These are phyloP conservation scores for Lactarius sp. DNA, from an alignment of 768 basidiomycete species.

Conservation along the genomic window DNA sequence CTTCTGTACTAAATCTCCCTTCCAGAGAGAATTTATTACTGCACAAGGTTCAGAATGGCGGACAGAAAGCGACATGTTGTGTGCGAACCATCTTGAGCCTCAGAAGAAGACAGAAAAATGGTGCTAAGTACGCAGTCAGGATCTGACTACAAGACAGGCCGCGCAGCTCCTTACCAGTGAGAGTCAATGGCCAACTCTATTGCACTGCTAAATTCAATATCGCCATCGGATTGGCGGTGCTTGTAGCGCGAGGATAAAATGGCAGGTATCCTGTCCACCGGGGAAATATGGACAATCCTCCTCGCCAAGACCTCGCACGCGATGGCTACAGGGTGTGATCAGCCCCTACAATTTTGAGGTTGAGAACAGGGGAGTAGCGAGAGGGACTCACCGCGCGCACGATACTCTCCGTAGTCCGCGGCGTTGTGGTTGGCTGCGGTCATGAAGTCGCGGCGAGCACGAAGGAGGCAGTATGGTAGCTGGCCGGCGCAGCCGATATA, in stretches of 20 bases:
- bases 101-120: constrained; percentile 80
- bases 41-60: background rate
- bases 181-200: constrained; percentile 91
- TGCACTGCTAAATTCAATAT: constrained; percentile 71
- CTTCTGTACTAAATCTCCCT: constrained; percentile 73
- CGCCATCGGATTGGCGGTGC: constrained; percentile 69
- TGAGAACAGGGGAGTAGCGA: background rate
- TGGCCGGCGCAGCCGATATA: constrained; percentile 29
- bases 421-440: constrained; percentile 77
- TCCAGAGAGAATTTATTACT: constrained; percentile 84
- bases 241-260: constrained; percentile 79
- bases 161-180: constrained; percentile 53
- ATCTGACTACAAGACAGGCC: constrained; percentile 1
- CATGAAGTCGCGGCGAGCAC: constrained; percentile 75
- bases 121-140: constrained; percentile 39
- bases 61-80: background rate
- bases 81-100: constrained; percentile 70
- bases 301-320: constrained; percentile 85
- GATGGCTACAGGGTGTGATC: constrained; percentile 43
- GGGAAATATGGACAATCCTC: constrained; percentile 64
- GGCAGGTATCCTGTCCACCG: constrained; percentile 55
- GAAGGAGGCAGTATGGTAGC: constrained; percentile 79
- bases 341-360: background rate
- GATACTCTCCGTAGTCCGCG: constrained; percentile 83
- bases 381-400: constrained; percentile 57